Evolutionary conservation across 2,329 filamentous ascomycete genomes (phyloP), one percentile per base, ranked within the genome.

Genomic region (Fusarium pseudoanthophilum): DNA sequence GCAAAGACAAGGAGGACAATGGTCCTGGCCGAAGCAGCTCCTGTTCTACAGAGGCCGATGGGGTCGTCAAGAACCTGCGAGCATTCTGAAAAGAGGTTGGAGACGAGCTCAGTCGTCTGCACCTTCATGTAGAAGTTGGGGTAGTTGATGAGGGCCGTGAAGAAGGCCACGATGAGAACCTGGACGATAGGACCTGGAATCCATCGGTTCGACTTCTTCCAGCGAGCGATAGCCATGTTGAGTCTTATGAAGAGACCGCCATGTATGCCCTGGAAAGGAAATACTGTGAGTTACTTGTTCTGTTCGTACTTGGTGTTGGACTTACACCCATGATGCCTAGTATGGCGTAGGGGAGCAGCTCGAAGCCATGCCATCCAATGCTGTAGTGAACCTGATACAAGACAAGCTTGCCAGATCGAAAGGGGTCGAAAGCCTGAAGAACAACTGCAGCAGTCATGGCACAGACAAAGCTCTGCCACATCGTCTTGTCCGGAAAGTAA

Each of bases 391-490:
- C 95, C 82, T 99, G 95, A 80, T 97, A 99, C 61, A 98, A 85
- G 51, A 98, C 96, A 60, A 98, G 92, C 82, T 99, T 97, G 60
- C 95, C 96, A 4, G 95, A 97, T 60, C 96, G 90, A 81, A 98
- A 98, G 9, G 96, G 96, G 80, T 99, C 96, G 70, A 97, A 89
- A 10, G 94, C 94, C 82, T 98, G 95, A 9, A 99, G 87, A 20
- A 95, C 94, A 42, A 98, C 94, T 24, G 96, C 95, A 21, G 95
- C 96, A n/a, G 97, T 94, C 95, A 98, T 98, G 80, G 96, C 96
- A 78, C 96, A 98, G 45, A 99, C 96, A 79, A 99, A 99, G 78
- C 95, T 97, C 81, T 98, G 96, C 96, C 96, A 99, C 96, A 99
- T 98, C 15, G 96, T 98, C 83, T 98, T 98, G 83, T 98, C 95